A percentile compares a stretch with the other conserved stretches of the same genome.
These are phyloP conservation scores for Saturnispora serradocipensis DNA, from an alignment of 805 yeast species.

Conservation along the genomic window DNA sequence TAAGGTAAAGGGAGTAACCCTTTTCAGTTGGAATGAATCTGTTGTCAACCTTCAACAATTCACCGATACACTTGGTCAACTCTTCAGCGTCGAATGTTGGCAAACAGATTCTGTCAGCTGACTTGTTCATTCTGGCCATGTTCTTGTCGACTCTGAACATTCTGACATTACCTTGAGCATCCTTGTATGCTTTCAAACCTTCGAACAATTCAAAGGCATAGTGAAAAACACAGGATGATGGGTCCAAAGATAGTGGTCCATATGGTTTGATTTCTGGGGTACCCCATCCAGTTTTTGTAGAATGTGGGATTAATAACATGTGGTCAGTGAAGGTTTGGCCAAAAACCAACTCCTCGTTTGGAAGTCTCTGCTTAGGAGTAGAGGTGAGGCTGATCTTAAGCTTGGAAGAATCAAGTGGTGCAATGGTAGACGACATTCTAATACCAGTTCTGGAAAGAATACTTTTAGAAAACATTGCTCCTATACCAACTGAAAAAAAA, in stretches of 20 bases:
- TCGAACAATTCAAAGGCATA: conserved; percentile 93
- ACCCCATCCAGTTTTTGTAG: conserved; percentile 69
- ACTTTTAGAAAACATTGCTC: not conserved
- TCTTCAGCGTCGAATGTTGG: conserved; percentile 80
- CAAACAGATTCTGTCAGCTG: conserved; percentile 82
- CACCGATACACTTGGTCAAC: conserved; percentile 64
- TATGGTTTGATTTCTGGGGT: conserved; percentile 85
- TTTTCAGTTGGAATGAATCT: conserved; percentile 73
- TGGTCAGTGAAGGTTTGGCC: conserved; percentile 80
- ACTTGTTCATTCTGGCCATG: conserved; percentile 82
- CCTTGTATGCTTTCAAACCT: conserved; percentile 88
- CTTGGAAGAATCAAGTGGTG: conserved; percentile 45
- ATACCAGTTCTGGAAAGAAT: conserved; percentile 1
- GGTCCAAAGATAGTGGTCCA: conserved; percentile 68
- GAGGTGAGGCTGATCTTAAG: conserved; percentile 38
- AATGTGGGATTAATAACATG: conserved; percentile 85
- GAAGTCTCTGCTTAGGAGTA: conserved; percentile 44
- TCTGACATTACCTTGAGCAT: conserved; percentile 54
- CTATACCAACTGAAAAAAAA: not conserved
- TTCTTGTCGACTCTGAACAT: conserved; percentile 88
- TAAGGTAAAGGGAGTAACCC: conserved; percentile 86
- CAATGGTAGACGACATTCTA: conserved; percentile 10
- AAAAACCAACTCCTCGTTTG: conserved; percentile 57
- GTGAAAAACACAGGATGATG: conserved; percentile 86
- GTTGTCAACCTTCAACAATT: conserved; percentile 65